These are phyloP conservation scores for Lepidium didymum DNA, from an alignment of 345 rosid species.

Conservation along the genomic window DNA sequence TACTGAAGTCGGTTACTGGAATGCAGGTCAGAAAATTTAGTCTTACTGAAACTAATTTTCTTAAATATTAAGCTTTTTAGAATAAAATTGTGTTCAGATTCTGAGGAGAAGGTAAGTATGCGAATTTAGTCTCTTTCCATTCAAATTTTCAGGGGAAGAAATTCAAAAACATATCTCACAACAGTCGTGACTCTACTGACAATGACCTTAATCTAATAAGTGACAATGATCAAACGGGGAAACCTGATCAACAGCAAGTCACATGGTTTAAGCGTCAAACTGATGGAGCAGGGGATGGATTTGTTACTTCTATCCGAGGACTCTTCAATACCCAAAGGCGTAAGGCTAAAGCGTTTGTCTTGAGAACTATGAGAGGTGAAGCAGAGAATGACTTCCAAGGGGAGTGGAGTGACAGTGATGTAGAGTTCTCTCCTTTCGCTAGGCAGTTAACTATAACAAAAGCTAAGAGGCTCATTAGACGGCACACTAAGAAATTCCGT, in stretches of 20 bases:
- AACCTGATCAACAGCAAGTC: constrained; percentile 56
- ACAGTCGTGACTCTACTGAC: constrained; percentile 60
- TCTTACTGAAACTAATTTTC: background rate
- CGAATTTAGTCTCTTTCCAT: background rate
- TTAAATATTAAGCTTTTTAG: background rate
- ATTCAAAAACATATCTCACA: constrained; percentile 74
- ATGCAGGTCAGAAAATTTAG: constrained; percentile 64
- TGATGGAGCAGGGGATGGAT: constrained; percentile 99
- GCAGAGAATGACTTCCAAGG: constrained; percentile 79
- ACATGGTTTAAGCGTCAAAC: constrained; percentile 71
- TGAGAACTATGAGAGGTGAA: constrained; percentile 94
- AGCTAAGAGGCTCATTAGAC: constrained; percentile 75
- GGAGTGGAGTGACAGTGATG: constrained; percentile 95
- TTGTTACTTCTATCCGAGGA: constrained; percentile 83
- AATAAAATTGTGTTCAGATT: background rate
- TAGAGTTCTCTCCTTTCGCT: constrained; percentile 75
- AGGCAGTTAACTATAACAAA: constrained; percentile 88
- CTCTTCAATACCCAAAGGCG: constrained; percentile 91
- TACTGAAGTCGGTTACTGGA: constrained; percentile 92
- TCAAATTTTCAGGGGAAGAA: constrained; percentile 69
- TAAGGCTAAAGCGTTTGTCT: constrained; percentile 86
- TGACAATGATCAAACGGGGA: constrained; percentile 67
- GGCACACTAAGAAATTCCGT: constrained; percentile 86
- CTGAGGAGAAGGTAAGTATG: background rate
- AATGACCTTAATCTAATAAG: constrained; percentile 70